A percentile compares a stretch with the other conserved stretches of the same genome.
phyloP scores from a whole-genome alignment of 371 early-diverging fungal genomes.

The Entomophthora muscae region DNA sequence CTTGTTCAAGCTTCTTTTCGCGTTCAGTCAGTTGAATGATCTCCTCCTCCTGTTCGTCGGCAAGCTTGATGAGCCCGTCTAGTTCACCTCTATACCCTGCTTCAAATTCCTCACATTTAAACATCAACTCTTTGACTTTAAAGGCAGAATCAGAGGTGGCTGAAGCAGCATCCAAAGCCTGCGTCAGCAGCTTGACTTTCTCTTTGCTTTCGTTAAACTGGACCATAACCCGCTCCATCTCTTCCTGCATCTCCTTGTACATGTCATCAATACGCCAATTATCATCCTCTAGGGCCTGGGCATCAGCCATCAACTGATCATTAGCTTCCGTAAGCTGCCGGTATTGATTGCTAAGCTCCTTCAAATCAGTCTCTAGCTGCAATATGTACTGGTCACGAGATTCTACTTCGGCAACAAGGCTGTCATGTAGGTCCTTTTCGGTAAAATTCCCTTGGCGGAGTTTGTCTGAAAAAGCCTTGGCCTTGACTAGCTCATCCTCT shows the following conservation, averaged over 20 bases:
- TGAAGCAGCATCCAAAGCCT: background rate
- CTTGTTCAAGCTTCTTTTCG: background rate
- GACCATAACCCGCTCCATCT: background rate
- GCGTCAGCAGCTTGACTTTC: background rate
- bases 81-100: background rate
- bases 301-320: background rate
- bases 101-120: background rate
- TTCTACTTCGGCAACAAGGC: background rate
- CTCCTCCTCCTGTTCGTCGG: background rate
- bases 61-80: background rate
- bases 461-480: background rate
- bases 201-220: background rate
- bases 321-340: background rate
- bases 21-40: background rate
- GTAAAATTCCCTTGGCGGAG: background rate
- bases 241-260: background rate
- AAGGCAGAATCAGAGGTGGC: background rate
- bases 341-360: background rate
- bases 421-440: background rate
- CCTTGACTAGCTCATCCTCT: background rate
- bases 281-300: background rate
- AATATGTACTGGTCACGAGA: background rate
- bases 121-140: background rate
- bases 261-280: background rate
- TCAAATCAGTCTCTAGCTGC: background rate